Evolutionary conservation across 495 filamentous ascomycete genomes (phyloP), one percentile per base, ranked within the genome.

Genomic region (Aspergillus kassunensis): DNA sequence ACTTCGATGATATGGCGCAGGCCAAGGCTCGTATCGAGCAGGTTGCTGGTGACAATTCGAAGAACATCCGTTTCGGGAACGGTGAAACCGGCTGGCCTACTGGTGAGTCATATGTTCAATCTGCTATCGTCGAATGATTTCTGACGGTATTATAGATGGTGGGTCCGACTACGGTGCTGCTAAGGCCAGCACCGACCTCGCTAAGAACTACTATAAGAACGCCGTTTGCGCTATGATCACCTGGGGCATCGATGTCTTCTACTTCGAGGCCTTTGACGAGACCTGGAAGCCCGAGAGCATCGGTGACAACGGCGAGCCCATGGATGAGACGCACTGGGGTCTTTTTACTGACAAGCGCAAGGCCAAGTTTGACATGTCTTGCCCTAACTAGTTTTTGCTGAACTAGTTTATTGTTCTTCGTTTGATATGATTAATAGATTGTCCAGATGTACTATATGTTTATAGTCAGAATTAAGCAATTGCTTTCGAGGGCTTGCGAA

Each of bases 231-330:
- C 78, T 44, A 80, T 88, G 66, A 70, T 89, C 25, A 79, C 73
- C 55, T 89, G 84, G 84, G 84, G 84, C 53, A 71, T 87, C 37
- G 86, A 89, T 63, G 81, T 87, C 52, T 92, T 91, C 75, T 87
- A 83, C 67, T 91, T 91, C 59, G 88, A 91, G 77, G 88, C 88
- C 39, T 90, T 88, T 63, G 85, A 88, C 58, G 86, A 89, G 81
- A 70, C 80, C 51, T 90, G 85, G 82, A 92, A 92, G 83, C 86
- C 86, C 49, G 63, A 73, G 21, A 81, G 79, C 63, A 72, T 79
- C 55, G 86, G 86, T 54, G 81, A 88, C 62, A 82, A 85, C 65
- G 88, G 88, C 49, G 58, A 75, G 62, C 56, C 71, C n/a, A 77
- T 72, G 57, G 78, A 87, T 58, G 88, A 92, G 80, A 84, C 79